Evolutionary conservation across 2,329 filamentous ascomycete genomes (phyloP).

Genomic region (Helotiales sp.): DNA sequence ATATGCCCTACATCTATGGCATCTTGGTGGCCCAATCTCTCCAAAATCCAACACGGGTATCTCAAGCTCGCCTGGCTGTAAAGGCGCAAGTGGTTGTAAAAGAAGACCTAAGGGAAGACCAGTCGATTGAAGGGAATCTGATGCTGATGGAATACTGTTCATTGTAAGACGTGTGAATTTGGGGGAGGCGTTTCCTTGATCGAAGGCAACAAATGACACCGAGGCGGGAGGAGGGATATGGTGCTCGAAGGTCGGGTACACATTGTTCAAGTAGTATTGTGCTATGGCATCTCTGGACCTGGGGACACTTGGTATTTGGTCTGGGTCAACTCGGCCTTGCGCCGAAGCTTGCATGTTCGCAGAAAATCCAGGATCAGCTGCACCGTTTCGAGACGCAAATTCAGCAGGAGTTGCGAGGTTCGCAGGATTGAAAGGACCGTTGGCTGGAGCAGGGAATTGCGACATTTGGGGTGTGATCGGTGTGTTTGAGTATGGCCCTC

Average conservation of each 20-base stretch:
- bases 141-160: conserved; percentile 87
- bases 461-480: conserved; percentile 52
- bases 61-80: conserved; percentile 82
- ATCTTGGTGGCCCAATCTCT: conserved; percentile 85
- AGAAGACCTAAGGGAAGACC: conserved; percentile 85
- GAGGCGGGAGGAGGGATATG: conserved; percentile 88
- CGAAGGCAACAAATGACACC: conserved; percentile 88
- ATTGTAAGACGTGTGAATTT: conserved; percentile 90
- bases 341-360: conserved; percentile 63
- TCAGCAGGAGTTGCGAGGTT: conserved; percentile 50
- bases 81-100: conserved; percentile 82
- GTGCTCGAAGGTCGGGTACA: conserved; percentile 95
- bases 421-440: conserved; percentile 55
- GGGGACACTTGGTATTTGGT: conserved; percentile 92
- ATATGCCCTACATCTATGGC: conserved; percentile 90
- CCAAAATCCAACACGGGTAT: conserved; percentile 96
- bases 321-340: conserved; percentile 80
- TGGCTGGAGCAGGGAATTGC: conserved; percentile 67
- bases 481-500: conserved; percentile 53
- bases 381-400: conserved; percentile 52
- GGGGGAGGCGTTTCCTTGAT: conserved; percentile 95
- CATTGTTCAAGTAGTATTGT: conserved; percentile 81
- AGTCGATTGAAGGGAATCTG: conserved; percentile 80
- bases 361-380: conserved; percentile 43
- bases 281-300: conserved; percentile 81